Base-by-base conservation (phyloP, 202 grass and related monocot genomes). In the Schoenoplectus triqueter region DNA sequence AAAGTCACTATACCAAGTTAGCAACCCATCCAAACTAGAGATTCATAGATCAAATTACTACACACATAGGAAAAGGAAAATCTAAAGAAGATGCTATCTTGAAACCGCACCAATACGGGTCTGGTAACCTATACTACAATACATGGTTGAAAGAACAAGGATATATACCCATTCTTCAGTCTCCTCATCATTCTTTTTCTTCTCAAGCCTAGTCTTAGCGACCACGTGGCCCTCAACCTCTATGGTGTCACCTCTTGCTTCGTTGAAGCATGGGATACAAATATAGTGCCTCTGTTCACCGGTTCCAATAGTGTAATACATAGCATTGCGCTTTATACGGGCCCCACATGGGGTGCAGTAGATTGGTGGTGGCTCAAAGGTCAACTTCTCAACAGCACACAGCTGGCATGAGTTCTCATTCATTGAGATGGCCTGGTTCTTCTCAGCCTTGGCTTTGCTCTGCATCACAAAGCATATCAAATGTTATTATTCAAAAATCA, bases 341-440 rank as follows among this genome's bases (percentile, higher is more conserved):
- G 87, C 91, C 87, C 96, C 96, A 89, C 96, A 96, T 62, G 89
- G 87, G 61, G 96, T 92, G 65, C 96, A 99, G 87, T 99, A 99
- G 93, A 99, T 99, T 47, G 93, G 96, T 10, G 93, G 93, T 62
- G 96, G 96, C 82, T 99, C 96, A 81, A 99, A 99, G 69, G 91
- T 92, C 84, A 96, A 93, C 84, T 99, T 99, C 88, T 99, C 96
- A 54, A 99, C 96, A 85, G 85, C 92, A 85, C 96, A 99, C 56
- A 99, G 92, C 84, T 99, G 96, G 84, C 96, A 99, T 83, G 96
- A 96, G 82, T 96, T 99, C 85, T 99, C 96, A 88, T 91, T 99
- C 91, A 96, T 94, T 4, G 89, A 92, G 55, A 95, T 94, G 61
- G 88, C 76, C 87, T 91, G 90, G 92, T 94, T 99, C 90, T 99